phyloP scores from a whole-genome alignment of 2,329 filamentous ascomycete genomes.

The Conoideocrella luteorostrata region DNA sequence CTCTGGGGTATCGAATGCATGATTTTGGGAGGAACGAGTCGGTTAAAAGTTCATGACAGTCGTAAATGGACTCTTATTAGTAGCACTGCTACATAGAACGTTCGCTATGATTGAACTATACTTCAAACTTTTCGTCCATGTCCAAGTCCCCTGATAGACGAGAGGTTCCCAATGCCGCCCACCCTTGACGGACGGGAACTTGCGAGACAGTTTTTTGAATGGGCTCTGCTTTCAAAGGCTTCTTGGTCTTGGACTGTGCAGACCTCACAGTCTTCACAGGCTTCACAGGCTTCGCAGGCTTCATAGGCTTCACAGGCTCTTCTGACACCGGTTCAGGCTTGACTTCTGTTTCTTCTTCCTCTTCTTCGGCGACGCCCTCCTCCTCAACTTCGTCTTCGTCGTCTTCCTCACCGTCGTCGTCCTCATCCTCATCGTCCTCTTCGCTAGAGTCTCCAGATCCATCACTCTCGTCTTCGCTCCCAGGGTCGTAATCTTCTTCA shows the following conservation, averaged over 20 bases:
- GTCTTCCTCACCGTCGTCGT: slow-evolving; percentile 35
- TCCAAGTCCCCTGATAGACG: slow-evolving; percentile 23
- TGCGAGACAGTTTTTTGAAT: slow-evolving; percentile 7
- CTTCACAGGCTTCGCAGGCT: slow-evolving; percentile 7
- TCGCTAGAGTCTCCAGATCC: slow-evolving; percentile 46
- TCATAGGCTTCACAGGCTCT: no score
- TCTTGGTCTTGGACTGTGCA: slow-evolving; percentile 7
- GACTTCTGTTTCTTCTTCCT: slow-evolving; percentile 11
- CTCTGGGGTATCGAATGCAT: no score
- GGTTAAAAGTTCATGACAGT: no score
- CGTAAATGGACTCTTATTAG: neutral
- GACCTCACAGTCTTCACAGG: slow-evolving; percentile 4
- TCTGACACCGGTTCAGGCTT: slow-evolving; percentile 10
- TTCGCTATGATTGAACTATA: no score
- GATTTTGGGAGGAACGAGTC: no score
- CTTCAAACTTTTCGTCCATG: slow-evolving; percentile 27
- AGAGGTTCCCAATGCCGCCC: slow-evolving; percentile 23
- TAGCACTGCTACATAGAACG: no score
- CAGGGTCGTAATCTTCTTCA: slow-evolving; percentile 62
- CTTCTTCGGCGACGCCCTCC: slow-evolving; percentile 27
- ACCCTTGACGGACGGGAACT: slow-evolving; percentile 21
- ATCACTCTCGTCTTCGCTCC: slow-evolving; percentile 53
- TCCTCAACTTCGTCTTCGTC: slow-evolving; percentile 34
- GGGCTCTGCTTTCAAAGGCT: slow-evolving; percentile 10
- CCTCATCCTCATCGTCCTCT: slow-evolving; percentile 47